Evolutionary conservation across 2,329 filamentous ascomycete species (phyloP).

Genomic region (Cladosporium sp.): DNA sequence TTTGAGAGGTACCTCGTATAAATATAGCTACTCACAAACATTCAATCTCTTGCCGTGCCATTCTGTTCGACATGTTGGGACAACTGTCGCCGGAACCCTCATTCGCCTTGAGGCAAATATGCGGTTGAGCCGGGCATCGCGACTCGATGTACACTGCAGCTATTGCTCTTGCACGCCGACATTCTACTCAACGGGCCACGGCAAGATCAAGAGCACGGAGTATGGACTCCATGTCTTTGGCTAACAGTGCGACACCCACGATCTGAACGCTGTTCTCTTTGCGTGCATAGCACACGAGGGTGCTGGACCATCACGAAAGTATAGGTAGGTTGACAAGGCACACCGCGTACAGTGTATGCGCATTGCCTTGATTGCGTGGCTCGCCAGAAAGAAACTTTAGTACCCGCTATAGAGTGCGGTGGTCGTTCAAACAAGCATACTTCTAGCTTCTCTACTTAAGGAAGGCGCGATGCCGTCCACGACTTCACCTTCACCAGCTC

Average conservation of each 20-base stretch:
- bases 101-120: background rate
- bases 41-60: too few relatives aligned
- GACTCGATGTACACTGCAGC: background rate
- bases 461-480: background rate
- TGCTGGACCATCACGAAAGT: background rate
- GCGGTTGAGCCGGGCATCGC: background rate
- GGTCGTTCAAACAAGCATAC: background rate
- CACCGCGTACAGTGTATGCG: background rate
- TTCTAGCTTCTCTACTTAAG: background rate
- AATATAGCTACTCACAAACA: too few relatives aligned
- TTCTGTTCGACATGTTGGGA: too few relatives aligned
- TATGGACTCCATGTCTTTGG: background rate
- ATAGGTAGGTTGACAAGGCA: background rate
- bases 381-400: background rate
- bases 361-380: too few relatives aligned
- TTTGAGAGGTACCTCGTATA: too few relatives aligned
- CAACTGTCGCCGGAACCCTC: background rate
- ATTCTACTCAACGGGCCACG: background rate
- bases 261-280: background rate
- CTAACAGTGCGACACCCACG: background rate
- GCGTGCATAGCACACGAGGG: background rate
- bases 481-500: background rate
- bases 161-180: background rate
- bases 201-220: background rate
- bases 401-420: background rate